These are phyloP conservation scores for Leishmania tropica DNA, from an alignment of 208 protist genomes.

Conservation along the genomic window DNA sequence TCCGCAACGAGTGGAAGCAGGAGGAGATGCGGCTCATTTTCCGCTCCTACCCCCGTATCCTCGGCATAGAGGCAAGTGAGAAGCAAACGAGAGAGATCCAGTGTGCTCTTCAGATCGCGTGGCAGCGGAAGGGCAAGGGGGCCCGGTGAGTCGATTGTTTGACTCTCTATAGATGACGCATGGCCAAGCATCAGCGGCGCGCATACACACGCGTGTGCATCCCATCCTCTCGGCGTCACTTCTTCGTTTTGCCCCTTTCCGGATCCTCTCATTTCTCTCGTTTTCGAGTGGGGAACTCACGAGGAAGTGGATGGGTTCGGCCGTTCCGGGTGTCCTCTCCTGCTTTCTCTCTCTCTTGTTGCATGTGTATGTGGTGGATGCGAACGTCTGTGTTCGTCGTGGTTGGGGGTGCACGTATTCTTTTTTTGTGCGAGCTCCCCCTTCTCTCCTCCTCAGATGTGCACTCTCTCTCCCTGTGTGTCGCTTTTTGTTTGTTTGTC, in stretches of 20 bases:
- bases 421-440: neutral
- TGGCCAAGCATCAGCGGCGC: neutral
- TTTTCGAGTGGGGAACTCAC: neutral
- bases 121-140: neutral
- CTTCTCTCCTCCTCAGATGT: neutral
- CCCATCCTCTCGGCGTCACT: neutral
- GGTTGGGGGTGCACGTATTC: neutral
- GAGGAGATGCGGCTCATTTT: neutral
- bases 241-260: neutral
- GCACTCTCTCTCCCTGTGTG: neutral
- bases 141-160: neutral
- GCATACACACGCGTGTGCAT: neutral
- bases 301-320: neutral
- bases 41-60: neutral
- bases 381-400: neutral
- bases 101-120: neutral
- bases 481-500: neutral
- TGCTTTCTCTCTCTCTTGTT: neutral
- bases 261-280: neutral
- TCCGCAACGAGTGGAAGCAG: neutral
- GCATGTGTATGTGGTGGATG: neutral
- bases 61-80: neutral
- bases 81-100: neutral
- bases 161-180: neutral
- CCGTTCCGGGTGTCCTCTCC: neutral